Conservation (phyloP, 1,284 basidiomycete genomes). For the Papiliotrema nemorosa region DNA sequence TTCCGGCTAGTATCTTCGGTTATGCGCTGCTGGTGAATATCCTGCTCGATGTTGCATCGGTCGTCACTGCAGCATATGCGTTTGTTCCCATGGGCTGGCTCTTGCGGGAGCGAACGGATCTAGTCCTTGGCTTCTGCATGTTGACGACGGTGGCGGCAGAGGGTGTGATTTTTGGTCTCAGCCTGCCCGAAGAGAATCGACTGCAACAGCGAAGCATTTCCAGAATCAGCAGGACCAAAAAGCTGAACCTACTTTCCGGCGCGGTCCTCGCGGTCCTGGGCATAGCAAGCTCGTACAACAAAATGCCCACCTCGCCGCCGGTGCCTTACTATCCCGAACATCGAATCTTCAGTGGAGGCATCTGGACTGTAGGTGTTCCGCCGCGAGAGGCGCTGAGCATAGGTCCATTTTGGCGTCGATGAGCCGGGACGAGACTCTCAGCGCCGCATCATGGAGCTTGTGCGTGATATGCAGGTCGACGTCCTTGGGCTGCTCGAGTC, state of each 20-base stretch:
- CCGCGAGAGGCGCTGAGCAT: neutral
- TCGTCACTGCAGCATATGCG: constrained; percentile 87
- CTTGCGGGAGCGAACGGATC: constrained; percentile 75
- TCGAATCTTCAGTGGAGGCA: constrained; percentile 75
- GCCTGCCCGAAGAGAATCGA: constrained; percentile 13
- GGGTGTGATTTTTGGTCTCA: constrained; percentile 1
- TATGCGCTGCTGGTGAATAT: constrained; percentile 62
- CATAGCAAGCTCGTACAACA: constrained; percentile 14
- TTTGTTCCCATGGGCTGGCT: constrained; percentile 81
- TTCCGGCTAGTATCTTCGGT: constrained; percentile 54
- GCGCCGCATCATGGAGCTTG: constrained; percentile 67
- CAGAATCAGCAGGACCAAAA: constrained; percentile 15
- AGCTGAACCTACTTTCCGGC: constrained; percentile 43
- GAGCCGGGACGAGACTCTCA: constrained; percentile 79
- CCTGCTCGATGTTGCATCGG: constrained; percentile 65
- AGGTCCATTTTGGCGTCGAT: constrained; percentile 80
- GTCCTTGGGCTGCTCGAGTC: constrained; percentile 78
- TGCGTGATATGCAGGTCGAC: constrained; percentile 77
- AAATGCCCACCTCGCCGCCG: constrained; percentile 20
- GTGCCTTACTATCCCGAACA: constrained; percentile 63
- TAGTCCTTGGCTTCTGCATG: constrained; percentile 48
- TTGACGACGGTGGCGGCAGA: constrained; percentile 14
- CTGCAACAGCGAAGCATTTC: constrained; percentile 15
- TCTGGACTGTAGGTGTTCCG: constrained; percentile 65
- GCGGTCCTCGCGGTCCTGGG: constrained; percentile 14